phyloP scores from a whole-genome alignment of 371 early-diverging fungal species.

The Rhizopus stolonifer region DNA sequence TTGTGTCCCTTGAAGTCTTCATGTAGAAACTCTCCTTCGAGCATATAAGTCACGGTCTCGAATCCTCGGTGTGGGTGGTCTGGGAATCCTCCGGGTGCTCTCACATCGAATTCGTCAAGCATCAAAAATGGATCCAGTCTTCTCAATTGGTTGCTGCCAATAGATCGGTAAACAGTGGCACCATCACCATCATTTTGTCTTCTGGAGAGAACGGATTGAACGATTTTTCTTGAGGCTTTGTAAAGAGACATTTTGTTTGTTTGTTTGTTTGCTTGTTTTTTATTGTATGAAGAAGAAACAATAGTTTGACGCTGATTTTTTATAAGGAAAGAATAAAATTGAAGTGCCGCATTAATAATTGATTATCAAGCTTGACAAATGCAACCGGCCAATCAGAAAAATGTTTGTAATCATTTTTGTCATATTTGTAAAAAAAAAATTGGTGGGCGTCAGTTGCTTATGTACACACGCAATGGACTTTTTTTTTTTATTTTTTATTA shows the following conservation, averaged over 20 bases:
- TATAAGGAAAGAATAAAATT: too few relatives aligned
- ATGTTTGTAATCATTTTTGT: too few relatives aligned
- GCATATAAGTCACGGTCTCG: slow-evolving; percentile 80
- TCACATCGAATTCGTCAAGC: slow-evolving; percentile 76
- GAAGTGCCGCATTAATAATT: too few relatives aligned
- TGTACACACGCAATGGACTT: too few relatives aligned
- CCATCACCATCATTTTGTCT: slow-evolving; percentile 19
- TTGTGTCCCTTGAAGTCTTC: slow-evolving; percentile 83
- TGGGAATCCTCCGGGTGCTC: slow-evolving; percentile 55
- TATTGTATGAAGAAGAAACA: background rate
- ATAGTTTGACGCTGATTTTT: too few relatives aligned
- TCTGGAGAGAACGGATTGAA: slow-evolving; percentile 17
- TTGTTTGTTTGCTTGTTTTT: too few relatives aligned
- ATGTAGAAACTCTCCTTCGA: slow-evolving; percentile 72
- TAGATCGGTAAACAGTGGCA: slow-evolving; percentile 63
- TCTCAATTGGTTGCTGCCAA: slow-evolving; percentile 65
- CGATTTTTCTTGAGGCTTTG: slow-evolving; percentile 12
- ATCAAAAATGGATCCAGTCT: slow-evolving; percentile 85
- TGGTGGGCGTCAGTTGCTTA: too few relatives aligned
- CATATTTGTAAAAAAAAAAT: too few relatives aligned
- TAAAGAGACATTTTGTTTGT: background rate
- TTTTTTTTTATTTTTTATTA: too few relatives aligned
- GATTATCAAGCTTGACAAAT: too few relatives aligned
- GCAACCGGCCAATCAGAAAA: too few relatives aligned
- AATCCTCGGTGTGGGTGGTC: slow-evolving; percentile 79